phyloP scores from a whole-genome alignment of 1,284 basidiomycete species.

The Cronartium ribicola region DNA sequence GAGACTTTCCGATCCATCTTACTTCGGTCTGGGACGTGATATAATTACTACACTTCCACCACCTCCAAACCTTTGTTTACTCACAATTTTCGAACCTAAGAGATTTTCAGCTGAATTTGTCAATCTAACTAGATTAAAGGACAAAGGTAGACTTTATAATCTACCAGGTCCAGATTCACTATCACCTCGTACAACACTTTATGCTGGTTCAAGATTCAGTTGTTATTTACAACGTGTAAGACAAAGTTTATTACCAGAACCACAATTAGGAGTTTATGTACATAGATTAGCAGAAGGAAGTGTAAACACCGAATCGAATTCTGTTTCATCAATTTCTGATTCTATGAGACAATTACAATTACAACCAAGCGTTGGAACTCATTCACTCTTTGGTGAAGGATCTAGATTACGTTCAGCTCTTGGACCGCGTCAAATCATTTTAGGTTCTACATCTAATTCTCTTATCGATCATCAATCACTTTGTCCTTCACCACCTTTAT shows the following conservation, averaged over 20 bases:
- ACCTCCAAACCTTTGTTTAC: neutral
- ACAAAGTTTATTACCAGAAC: neutral
- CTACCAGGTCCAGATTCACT: neutral
- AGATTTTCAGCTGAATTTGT: constrained; percentile 1
- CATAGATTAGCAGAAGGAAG: constrained; percentile 2
- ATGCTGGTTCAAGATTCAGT: constrained; percentile 2
- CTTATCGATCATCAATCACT: too few species aligned
- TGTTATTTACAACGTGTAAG: constrained; percentile 1
- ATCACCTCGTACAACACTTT: neutral
- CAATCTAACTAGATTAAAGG: neutral
- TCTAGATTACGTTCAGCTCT: neutral
- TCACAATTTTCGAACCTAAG: neutral
- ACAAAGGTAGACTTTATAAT: neutral
- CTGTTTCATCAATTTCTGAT: neutral
- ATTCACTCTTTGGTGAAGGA: neutral
- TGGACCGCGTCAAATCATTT: too few species aligned
- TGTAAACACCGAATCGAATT: neutral
- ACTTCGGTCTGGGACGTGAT: neutral
- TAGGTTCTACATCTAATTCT: too few species aligned
- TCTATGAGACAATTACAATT: neutral
- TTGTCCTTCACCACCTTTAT: neutral
- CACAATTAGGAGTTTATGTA: neutral
- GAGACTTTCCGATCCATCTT: neutral
- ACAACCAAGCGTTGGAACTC: constrained; percentile 1
- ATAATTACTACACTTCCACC: neutral